phyloP scores from a whole-genome alignment of 148 eudicot genomes.

The Limonium bicolor region DNA sequence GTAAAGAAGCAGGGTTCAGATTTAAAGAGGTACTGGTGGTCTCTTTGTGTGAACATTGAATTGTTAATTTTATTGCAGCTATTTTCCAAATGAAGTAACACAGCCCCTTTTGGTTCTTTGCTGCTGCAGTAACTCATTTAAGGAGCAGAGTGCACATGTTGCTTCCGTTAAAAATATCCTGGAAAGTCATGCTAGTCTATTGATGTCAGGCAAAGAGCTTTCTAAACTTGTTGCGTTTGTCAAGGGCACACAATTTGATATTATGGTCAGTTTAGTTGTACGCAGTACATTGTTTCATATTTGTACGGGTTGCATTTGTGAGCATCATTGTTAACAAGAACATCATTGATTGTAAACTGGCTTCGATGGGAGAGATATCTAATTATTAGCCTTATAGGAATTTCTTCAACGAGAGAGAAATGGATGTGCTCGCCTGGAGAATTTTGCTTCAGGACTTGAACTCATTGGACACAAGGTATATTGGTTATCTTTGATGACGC shows the following conservation, averaged over 20 bases:
- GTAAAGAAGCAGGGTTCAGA: slow-evolving; percentile 58
- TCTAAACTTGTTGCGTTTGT: slow-evolving; percentile 97
- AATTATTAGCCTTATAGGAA: slow-evolving; percentile 49
- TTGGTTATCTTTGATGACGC: not conserved
- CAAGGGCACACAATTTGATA: slow-evolving; percentile 97
- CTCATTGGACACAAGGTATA: slow-evolving; percentile 70
- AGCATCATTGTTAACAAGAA: too few species aligned
- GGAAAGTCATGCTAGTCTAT: slow-evolving; percentile 90
- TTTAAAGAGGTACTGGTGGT: slow-evolving; percentile 59
- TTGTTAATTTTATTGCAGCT: too few species aligned
- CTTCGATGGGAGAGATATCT: too few species aligned
- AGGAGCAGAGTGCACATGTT: slow-evolving; percentile 81
- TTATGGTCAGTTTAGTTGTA: slow-evolving; percentile 46
- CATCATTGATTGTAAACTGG: too few species aligned
- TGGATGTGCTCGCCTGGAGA: slow-evolving; percentile 94
- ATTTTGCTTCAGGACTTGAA: slow-evolving; percentile 83
- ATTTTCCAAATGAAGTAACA: too few species aligned
- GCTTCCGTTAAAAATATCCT: slow-evolving; percentile 82
- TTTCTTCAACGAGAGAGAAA: slow-evolving; percentile 84
- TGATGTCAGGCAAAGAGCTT: slow-evolving; percentile 96
- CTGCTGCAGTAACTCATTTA: slow-evolving; percentile 41
- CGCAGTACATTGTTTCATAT: too few species aligned
- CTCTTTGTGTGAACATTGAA: too few species aligned
- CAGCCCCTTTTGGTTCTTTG: not conserved
- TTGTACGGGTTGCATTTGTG: too few species aligned